A percentile compares a stretch with the other conserved stretches of the same genome.
These are phyloP conservation scores for Abortiporus biennis DNA, from an alignment of 1,284 basidiomycete genomes.

Conservation along the genomic window DNA sequence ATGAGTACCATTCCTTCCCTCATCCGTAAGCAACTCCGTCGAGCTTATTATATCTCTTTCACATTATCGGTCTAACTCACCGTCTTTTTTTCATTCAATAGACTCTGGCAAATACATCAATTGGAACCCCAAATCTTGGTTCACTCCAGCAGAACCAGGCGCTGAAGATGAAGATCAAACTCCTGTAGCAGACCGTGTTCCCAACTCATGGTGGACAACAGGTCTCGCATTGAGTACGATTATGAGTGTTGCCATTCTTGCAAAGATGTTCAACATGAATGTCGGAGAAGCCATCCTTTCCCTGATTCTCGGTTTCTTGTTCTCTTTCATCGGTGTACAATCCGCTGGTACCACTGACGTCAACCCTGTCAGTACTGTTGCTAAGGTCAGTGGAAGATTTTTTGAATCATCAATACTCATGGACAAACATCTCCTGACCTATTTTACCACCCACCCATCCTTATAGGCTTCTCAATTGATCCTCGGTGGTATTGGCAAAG, in stretches of 20 bases:
- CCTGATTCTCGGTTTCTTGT: conserved; percentile 56
- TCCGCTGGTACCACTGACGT: conserved; percentile 53
- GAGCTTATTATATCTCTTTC: not conserved
- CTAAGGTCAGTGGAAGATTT: conserved; percentile 37
- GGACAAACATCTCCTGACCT: not conserved
- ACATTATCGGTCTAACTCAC: too few species aligned
- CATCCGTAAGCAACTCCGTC: not conserved
- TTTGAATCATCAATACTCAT: too few species aligned
- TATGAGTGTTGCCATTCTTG: conserved; percentile 50
- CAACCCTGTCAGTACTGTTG: conserved; percentile 54
- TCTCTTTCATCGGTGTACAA: conserved; percentile 67
- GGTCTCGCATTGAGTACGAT: conserved; percentile 45
- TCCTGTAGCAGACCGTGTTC: conserved; percentile 50
- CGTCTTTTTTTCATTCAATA: too few species aligned
- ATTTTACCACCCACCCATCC: not conserved
- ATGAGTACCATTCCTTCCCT: conserved; percentile 15
- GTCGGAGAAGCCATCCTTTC: conserved; percentile 52
- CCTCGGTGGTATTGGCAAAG: conserved; percentile 54
- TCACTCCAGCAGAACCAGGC: conserved; percentile 20
- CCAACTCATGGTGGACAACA: conserved; percentile 46
- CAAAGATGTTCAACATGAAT: conserved; percentile 51
- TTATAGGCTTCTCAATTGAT: conserved; percentile 49
- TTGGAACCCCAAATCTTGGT: conserved; percentile 14
- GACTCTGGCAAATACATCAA: too few species aligned
- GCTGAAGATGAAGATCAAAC: conserved; percentile 38